phyloP scores from a whole-genome alignment of 1,284 basidiomycete genomes.

The Sutorius eximius region DNA sequence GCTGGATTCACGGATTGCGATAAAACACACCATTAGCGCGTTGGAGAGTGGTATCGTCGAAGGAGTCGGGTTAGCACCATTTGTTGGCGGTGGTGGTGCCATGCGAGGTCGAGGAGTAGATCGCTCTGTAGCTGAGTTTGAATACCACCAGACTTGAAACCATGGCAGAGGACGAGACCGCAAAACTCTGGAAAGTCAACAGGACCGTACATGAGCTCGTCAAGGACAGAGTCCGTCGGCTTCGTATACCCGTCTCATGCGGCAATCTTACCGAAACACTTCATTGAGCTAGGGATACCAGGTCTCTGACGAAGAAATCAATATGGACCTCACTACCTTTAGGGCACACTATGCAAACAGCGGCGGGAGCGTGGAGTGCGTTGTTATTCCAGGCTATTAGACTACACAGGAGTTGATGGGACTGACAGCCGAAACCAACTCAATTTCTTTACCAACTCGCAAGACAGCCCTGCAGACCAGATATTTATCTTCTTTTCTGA shows the following conservation, averaged over 20 bases:
- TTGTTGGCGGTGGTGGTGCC: slow-evolving; percentile 34
- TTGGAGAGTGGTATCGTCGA: slow-evolving; percentile 41
- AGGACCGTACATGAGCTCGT: slow-evolving; percentile 97
- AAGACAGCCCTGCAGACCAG: slow-evolving; percentile 69
- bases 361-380: slow-evolving; percentile 64
- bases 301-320: slow-evolving; percentile 89
- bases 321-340: slow-evolving; percentile 81
- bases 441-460: slow-evolving; percentile 84
- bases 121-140: slow-evolving; percentile 31
- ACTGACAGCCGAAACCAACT: slow-evolving; percentile 74
- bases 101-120: slow-evolving; percentile 15
- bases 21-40: slow-evolving; percentile 45
- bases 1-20: neutral
- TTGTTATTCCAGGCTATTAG: slow-evolving; percentile 5
- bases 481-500: slow-evolving; percentile 96
- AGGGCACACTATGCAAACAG: slow-evolving; percentile 63
- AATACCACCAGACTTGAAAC: slow-evolving; percentile 31
- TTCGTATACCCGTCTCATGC: slow-evolving; percentile 4
- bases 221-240: slow-evolving; percentile 74
- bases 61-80: slow-evolving; percentile 34
- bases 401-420: slow-evolving; percentile 10
- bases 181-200: slow-evolving; percentile 94
- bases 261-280: slow-evolving; percentile 17
- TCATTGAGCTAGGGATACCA: slow-evolving; percentile 67
- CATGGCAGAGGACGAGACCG: slow-evolving; percentile 75